Base-by-base conservation (phyloP, 768 basidiomycete species). In the Sarcodon sp. region DNA sequence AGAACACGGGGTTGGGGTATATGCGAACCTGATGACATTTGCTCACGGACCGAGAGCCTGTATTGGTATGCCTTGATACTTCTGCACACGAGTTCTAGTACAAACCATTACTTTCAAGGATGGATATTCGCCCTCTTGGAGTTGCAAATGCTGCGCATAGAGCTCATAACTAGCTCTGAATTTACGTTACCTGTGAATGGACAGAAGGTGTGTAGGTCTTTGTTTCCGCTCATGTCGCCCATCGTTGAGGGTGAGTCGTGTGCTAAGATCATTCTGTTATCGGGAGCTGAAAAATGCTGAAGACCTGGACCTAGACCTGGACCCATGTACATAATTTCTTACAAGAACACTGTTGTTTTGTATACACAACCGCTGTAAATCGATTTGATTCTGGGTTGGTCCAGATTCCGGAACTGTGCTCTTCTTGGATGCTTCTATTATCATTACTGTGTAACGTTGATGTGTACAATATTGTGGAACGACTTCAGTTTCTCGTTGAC, bases 121-220 rank as follows among this genome's bases (percentile, higher is more conserved):
- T 15, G 15, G 45, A 13, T 7, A 34, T 35, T 46, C 33, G 62
- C 51, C 43, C 53, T 64, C 12, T 55, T 64, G 16, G 77, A 83
- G 56, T 55, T 80, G 13, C 79, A 81, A 51, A 67, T 71, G 0
- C 77, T 83, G 59, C 55, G 80, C 15, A 67, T 73, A 16, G 76
- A 79, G 54, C 62, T 77, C 18, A 48, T 80, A 35, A 59, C 67
- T 34, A 67, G 72, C 53, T 77, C 80, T 53, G 72, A 79, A 52
- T 75, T 80, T n/a, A n/a, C n/a, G 37, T 55, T 58, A 47, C 64
- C 64, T 13, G 58, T 61, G 3, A 58, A 55, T 15, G 48, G 55
- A 13, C 53, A 59, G 37, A 56, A 47, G 32, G 49, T 71, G 33
- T 44, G 57, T 10, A 57, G 64, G 18, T 62, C 61, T 33, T 51